These are phyloP conservation scores for Strobilomyces echinocephalus DNA, from an alignment of 768 basidiomycete species.

Conservation along the genomic window DNA sequence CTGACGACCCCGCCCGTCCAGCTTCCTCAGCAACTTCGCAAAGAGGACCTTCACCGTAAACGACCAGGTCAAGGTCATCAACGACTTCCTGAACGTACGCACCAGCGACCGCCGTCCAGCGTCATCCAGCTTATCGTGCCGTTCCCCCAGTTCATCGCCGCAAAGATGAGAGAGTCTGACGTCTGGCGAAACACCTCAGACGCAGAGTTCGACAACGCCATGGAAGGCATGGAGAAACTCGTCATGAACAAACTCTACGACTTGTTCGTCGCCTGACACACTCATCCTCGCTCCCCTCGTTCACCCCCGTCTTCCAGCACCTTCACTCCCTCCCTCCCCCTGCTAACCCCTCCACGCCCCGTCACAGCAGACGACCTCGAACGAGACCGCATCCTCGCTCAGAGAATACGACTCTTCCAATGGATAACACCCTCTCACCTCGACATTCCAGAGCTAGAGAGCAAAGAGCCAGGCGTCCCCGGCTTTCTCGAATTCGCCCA, in stretches of 20 bases:
- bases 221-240: slow-evolving; percentile 99
- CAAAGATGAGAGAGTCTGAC: slow-evolving; percentile 80
- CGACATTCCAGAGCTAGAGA: slow-evolving; percentile 78
- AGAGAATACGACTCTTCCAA: slow-evolving; percentile 84
- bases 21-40: slow-evolving; percentile 89
- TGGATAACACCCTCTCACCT: slow-evolving; percentile 90
- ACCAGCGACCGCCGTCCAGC: background rate
- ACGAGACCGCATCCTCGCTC: slow-evolving; percentile 82
- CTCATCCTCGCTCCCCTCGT: slow-evolving; percentile 1
- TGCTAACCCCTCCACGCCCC: slow-evolving; percentile 61
- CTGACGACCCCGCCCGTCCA: slow-evolving; percentile 29
- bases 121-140: slow-evolving; percentile 10
- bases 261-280: slow-evolving; percentile 56
- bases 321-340: slow-evolving; percentile 80
- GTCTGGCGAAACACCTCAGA: slow-evolving; percentile 77
- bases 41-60: slow-evolving; percentile 87
- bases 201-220: slow-evolving; percentile 89
- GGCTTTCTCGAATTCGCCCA: slow-evolving; percentile 88
- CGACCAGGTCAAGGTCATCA: slow-evolving; percentile 93
- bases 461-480: slow-evolving; percentile 39
- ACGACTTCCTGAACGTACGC: slow-evolving; percentile 80
- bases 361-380: slow-evolving; percentile 96
- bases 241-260: slow-evolving; percentile 98
- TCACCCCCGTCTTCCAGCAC: slow-evolving; percentile 51
- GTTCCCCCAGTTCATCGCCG: slow-evolving; percentile 72